Conservation (phyloP, 306 rosid species). For the Cajanus cajan region DNA sequence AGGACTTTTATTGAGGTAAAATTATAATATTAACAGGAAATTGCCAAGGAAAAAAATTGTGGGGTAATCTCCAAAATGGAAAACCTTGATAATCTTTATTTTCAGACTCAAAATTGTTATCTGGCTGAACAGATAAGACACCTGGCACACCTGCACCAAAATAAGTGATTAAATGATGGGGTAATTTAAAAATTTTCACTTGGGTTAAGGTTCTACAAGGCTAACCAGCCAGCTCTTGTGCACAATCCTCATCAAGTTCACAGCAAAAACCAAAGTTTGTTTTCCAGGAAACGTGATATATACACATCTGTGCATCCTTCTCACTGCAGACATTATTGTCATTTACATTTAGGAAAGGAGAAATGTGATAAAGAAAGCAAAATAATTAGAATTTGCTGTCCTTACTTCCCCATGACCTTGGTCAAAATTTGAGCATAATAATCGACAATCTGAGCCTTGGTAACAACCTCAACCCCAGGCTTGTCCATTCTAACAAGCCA, state of each 20-base stretch:
- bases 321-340: slow-evolving; percentile 50
- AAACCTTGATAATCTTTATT: slow-evolving; percentile 79
- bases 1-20: not conserved
- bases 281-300: slow-evolving; percentile 88
- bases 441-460: slow-evolving; percentile 93
- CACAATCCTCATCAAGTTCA: slow-evolving; percentile 80
- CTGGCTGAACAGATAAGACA: slow-evolving; percentile 64
- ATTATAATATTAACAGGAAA: not conserved
- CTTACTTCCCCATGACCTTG: slow-evolving; percentile 84
- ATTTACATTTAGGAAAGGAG: slow-evolving; percentile 21
- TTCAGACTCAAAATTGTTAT: slow-evolving; percentile 59
- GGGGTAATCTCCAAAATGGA: not conserved
- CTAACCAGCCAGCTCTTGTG: slow-evolving; percentile 63
- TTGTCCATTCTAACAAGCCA: slow-evolving; percentile 86
- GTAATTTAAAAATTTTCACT: not conserved
- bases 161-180: not conserved
- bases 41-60: not conserved
- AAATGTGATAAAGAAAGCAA: slow-evolving; percentile 3
- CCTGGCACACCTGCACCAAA: slow-evolving; percentile 72
- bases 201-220: not conserved
- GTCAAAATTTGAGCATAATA: slow-evolving; percentile 70
- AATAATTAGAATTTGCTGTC: not conserved
- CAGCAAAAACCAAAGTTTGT: slow-evolving; percentile 83
- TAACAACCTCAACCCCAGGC: slow-evolving; percentile 75
- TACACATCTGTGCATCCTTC: slow-evolving; percentile 91